These are phyloP conservation scores for Lactarius evosmus DNA, from an alignment of 768 basidiomycete genomes.

Conservation along the genomic window DNA sequence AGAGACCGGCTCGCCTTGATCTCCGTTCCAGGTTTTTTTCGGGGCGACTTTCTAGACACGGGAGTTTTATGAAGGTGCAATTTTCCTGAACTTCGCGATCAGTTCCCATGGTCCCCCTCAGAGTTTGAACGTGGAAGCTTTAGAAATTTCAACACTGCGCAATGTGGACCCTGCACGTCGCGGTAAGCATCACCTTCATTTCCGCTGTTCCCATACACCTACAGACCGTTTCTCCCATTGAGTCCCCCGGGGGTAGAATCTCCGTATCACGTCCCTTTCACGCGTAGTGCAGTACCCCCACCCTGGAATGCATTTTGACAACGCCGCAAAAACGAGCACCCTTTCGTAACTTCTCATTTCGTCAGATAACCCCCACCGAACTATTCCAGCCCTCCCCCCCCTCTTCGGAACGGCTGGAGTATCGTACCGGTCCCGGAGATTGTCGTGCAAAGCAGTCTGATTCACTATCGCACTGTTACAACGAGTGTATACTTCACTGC, in stretches of 20 bases:
- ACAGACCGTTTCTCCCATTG: neutral
- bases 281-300: neutral
- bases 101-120: neutral
- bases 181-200: conserved; percentile 1
- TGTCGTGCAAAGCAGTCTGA: neutral
- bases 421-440: neutral
- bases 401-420: neutral
- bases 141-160: neutral
- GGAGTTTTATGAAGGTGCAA: neutral
- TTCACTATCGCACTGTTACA: neutral
- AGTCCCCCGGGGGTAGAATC: neutral
- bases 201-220: neutral
- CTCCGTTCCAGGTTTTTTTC: neutral
- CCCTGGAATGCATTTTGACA: neutral
- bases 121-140: neutral
- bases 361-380: neutral
- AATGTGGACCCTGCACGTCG: neutral
- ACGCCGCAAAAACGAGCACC: neutral
- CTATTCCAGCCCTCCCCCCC: neutral
- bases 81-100: neutral
- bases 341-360: neutral
- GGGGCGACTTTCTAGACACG: neutral
- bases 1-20: neutral
- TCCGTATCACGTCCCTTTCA: neutral
- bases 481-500: too few relatives aligned